Evolutionary conservation across 129 eudicot species (phyloP).

Genomic region (Heracleum sosnowskyi): DNA sequence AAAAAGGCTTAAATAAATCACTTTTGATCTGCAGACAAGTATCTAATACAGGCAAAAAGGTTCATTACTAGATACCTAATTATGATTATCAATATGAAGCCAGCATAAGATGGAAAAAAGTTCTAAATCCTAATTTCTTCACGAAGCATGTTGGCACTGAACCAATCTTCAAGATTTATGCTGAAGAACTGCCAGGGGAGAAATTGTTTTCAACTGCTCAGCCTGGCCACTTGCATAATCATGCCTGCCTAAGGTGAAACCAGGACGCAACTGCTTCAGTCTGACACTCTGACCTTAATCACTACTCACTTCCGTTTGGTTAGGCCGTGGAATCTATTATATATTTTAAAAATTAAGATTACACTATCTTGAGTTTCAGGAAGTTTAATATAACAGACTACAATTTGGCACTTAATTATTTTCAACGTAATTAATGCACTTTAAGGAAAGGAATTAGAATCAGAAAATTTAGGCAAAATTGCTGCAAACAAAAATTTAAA

Average conservation of each 20-base stretch:
- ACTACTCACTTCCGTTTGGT: background rate
- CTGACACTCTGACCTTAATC: background rate
- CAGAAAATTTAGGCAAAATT: no score
- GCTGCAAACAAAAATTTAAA: no score
- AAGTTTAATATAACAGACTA: background rate
- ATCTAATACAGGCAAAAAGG: background rate
- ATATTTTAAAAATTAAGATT: no score
- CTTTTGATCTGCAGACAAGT: background rate
- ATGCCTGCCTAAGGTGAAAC: slow-evolving; percentile 1
- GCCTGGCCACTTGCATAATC: background rate
- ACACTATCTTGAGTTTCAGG: background rate
- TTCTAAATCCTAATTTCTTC: background rate
- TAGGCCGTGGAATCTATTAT: background rate
- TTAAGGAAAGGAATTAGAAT: no score
- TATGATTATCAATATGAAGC: background rate
- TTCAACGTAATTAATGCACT: background rate
- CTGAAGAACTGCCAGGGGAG: background rate
- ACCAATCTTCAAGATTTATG: background rate
- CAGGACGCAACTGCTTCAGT: background rate
- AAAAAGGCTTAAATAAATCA: background rate
- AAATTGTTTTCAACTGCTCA: background rate
- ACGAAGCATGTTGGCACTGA: background rate
- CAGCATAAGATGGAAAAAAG: background rate
- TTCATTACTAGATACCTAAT: background rate
- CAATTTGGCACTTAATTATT: background rate